phyloP scores from a whole-genome alignment of 2,329 filamentous ascomycete genomes.

The Talaromyces sp. region DNA sequence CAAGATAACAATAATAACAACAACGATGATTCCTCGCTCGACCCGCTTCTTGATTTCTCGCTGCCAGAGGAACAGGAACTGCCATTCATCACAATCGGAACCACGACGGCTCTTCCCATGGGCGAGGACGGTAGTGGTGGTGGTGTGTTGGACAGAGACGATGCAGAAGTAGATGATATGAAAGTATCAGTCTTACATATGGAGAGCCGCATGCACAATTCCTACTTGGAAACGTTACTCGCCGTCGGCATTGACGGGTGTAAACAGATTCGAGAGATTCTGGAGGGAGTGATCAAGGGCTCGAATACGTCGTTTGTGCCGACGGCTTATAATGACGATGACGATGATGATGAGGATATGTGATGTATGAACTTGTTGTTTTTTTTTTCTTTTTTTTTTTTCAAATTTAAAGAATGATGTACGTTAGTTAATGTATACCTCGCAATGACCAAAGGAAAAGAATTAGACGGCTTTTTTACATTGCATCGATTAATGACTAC shows the following conservation, averaged over 20 bases:
- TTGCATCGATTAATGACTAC: neutral
- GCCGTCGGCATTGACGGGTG: slow-evolving; percentile 89
- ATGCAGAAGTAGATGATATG: slow-evolving; percentile 30
- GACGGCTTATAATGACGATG: neutral
- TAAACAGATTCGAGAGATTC: slow-evolving; percentile 71
- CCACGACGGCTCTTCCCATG: slow-evolving; percentile 39
- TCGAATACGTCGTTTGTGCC: slow-evolving; percentile 13
- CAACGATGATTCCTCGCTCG: slow-evolving; percentile 32
- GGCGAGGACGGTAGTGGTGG: slow-evolving; percentile 36
- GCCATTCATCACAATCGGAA: slow-evolving; percentile 81
- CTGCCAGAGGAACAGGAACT: slow-evolving; percentile 61
- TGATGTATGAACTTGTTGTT: neutral
- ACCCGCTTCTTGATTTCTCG: slow-evolving; percentile 40
- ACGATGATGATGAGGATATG: neutral
- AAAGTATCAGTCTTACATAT: slow-evolving; percentile 74
- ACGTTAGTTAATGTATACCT: neutral
- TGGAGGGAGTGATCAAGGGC: slow-evolving; percentile 68
- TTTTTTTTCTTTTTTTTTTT: neutral
- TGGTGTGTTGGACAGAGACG: neutral
- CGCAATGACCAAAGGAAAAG: neutral
- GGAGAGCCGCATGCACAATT: slow-evolving; percentile 80
- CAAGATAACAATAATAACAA: slow-evolving; percentile 31
- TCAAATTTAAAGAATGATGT: neutral
- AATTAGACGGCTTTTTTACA: neutral
- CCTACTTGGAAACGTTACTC: slow-evolving; percentile 81